Base-by-base conservation (phyloP, 164 flowering plant genomes). In the Liquidambar formosana region DNA sequence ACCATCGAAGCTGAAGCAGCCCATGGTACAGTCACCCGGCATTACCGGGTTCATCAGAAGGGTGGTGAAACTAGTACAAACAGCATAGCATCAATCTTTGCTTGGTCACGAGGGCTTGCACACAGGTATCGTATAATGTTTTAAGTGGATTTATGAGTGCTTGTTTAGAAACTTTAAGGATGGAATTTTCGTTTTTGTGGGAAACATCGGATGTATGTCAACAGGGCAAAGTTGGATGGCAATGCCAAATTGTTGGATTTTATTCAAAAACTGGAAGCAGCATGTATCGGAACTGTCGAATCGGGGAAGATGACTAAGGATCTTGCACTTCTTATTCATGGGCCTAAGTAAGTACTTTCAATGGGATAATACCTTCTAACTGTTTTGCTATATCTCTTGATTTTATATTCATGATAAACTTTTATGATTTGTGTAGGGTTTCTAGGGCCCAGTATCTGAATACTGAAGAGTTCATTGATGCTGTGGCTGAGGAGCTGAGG, bases 1-100 rank as follows among this genome's bases (percentile, higher is more conserved):
- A 94, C 98, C 61, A 94, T 94, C 52, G 96, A 92, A 81, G 93
- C 98, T 69, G 98, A 94, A 84, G 98, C 98, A 49, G 98, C 98
- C 54, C 98, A 94, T 85, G 98, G 98, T 13, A 94, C 98, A 58
- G 98, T 94, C 18, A 94, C 98, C 6, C 96, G 98, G 27, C 98
- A 94, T 81, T 94, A 69, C 77, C 82, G 98, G 41, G 96, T 94
- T 71, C 97, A 94, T 71, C 97, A 94, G 78, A 92, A 89, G 72
- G 97, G 97, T 46, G 98, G 97, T 73, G 97, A 94, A 83, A 94
- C 98, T 19, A 94, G 98, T 77, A 94, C 98, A 33, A 94, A 94
- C 70, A 94, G 98, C 84, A 92, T 94, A 66, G 98, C 98, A 15
- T 94, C 98, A 38, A 94, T 94, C 60, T 94, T 94, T 83, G 98